Evolutionary conservation across 1,284 basidiomycete species (phyloP), one percentile per base, ranked within the genome.

Genomic region (Fistulinella cinereoalba): DNA sequence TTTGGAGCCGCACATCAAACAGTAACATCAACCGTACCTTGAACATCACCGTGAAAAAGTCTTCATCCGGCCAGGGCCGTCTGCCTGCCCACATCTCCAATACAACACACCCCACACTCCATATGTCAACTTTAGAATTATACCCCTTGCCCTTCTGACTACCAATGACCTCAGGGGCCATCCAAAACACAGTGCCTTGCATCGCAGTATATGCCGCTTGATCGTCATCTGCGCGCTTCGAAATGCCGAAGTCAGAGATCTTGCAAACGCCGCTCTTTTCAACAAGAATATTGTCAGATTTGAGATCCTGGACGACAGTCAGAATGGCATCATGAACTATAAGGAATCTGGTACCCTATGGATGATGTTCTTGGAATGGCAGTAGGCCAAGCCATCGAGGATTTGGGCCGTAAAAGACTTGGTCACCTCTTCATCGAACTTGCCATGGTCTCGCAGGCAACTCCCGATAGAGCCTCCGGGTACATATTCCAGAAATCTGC

Each of bases 111-210:
- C 96, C 96, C 4, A 99, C 79, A 64, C 90, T 93, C 97, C 96
- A 99, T 55, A 99, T 97, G 64, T 99, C 97, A 29, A 97, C 87
- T 70, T 99, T 99, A 58, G 88, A 92, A 56, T 90, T 93, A 67
- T 99, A 99, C 0, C 92, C 85, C 54, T 85, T 85, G 22, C 64
- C 61, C 59, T 85, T 83, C 60, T 88, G 82, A 28, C 85, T 83
- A 52, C 89, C 81, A 50, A 96, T 82, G 31, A 99, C 92, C 71
- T 99, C 96, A 1, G 96, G 97, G 7, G 97, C 96, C 96, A 99
- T 99, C 92, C 97, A 99, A 68, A 97, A 99, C 39, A 98, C 88
- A 15, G 92, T 95, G 16, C 97, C 97, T 68, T 94, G 91, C 86
- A 99, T 90, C 41, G 91, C 89, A 2, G 92, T 95, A 48, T 80